Conservation (phyloP, 1,139 yeast genomes). For the Kodamaea sp. region DNA sequence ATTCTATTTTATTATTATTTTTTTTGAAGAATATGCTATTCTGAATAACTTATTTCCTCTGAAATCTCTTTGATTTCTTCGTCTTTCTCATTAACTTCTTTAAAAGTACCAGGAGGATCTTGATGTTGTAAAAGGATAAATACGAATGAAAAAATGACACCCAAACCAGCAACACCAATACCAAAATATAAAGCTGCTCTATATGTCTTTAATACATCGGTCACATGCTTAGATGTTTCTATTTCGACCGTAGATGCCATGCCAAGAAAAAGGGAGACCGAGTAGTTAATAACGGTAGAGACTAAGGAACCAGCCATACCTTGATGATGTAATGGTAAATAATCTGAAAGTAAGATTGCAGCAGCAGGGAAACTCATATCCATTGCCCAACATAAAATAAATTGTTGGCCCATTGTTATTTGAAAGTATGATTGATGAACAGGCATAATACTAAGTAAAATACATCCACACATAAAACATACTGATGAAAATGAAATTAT, state of each 20-base stretch:
- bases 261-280: slow-evolving; percentile 52
- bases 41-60: too few species aligned
- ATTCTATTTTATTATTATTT: too few species aligned
- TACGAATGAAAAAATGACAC: slow-evolving; percentile 27
- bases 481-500: slow-evolving; percentile 40
- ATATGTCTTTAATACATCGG: slow-evolving; percentile 30
- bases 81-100: slow-evolving; percentile 1
- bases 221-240: slow-evolving; percentile 19
- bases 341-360: slow-evolving; percentile 49
- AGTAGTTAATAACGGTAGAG: slow-evolving; percentile 51
- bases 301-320: slow-evolving; percentile 62
- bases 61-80: slow-evolving; percentile 1
- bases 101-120: slow-evolving; percentile 9
- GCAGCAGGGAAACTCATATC: slow-evolving; percentile 59
- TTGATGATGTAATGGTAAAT: slow-evolving; percentile 48
- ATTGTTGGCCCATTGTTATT: slow-evolving; percentile 45
- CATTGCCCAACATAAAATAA: slow-evolving; percentile 55
- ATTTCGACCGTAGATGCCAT: slow-evolving; percentile 48
- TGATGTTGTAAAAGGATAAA: slow-evolving; percentile 27
- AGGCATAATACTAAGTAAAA: slow-evolving; percentile 48
- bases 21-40: too few species aligned
- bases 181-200: slow-evolving; percentile 46
- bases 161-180: slow-evolving; percentile 35
- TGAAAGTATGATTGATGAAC: slow-evolving; percentile 46
- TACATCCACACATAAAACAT: slow-evolving; percentile 46